phyloP scores from a whole-genome alignment of 139 green algal species.

The Chlorokybus atmophyticus region DNA sequence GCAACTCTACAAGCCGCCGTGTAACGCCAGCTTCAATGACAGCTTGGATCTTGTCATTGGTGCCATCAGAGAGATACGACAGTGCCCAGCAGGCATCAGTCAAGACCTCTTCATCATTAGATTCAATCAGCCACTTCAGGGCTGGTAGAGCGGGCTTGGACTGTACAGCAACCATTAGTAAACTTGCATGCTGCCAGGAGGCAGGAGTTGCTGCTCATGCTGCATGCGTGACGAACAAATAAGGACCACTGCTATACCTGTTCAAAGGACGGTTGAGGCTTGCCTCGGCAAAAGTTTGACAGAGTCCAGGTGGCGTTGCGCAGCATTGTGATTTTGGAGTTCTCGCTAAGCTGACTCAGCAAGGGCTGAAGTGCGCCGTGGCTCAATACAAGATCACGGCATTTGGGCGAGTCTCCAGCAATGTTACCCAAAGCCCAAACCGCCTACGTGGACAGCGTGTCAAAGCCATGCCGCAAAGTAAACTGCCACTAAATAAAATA shows the following conservation, averaged over 20 bases:
- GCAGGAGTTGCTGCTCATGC: no score
- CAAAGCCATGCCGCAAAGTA: neutral
- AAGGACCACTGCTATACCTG: slow-evolving; percentile 35
- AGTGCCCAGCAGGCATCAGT: slow-evolving; percentile 99
- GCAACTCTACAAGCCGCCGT: slow-evolving; percentile 70
- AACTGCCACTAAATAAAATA: no score
- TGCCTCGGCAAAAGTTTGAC: slow-evolving; percentile 98
- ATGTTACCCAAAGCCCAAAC: slow-evolving; percentile 99
- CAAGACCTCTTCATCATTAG: slow-evolving; percentile 91
- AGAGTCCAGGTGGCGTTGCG: slow-evolving; percentile 99
- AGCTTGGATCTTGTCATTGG: slow-evolving; percentile 95
- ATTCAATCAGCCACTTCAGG: slow-evolving; percentile 79
- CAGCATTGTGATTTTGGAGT: slow-evolving; percentile 90
- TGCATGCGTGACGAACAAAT: slow-evolving; percentile 9
- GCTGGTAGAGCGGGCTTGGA: slow-evolving; percentile 70
- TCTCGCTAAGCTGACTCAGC: slow-evolving; percentile 77
- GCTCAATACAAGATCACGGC: slow-evolving; percentile 84
- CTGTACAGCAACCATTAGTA: no score
- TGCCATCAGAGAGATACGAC: slow-evolving; percentile 93
- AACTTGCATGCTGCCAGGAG: no score
- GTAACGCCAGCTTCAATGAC: slow-evolving; percentile 91
- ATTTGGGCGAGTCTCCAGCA: slow-evolving; percentile 82
- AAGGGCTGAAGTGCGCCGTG: slow-evolving; percentile 73
- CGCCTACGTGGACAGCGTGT: slow-evolving; percentile 44
- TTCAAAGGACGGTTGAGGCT: slow-evolving; percentile 75